Evolutionary conservation across 768 basidiomycete species (phyloP), one percentile per base, ranked within the genome.

Genomic region (Russula sp.): DNA sequence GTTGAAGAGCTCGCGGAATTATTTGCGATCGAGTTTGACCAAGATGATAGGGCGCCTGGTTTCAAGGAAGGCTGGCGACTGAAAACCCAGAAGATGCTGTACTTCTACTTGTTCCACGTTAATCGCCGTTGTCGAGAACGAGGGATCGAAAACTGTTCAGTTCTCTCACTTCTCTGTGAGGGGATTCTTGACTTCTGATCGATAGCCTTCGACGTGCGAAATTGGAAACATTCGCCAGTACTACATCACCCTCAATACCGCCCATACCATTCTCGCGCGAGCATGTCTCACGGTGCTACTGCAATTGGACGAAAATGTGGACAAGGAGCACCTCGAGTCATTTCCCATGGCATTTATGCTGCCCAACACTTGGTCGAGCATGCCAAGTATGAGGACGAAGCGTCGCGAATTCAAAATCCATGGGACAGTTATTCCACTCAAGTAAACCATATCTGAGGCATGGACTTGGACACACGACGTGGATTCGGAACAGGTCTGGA

Each of bases 61-160:
- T n/a, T n/a, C n/a, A n/a, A n/a, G 30, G 52, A 53, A 20, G 52
- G 32, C 9, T 53, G 52, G 52, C 52, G 52, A 11, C 52, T n/a
- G n/a, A n/a, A n/a, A n/a, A n/a, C n/a, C n/a, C 52, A 11, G 52
- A 53, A 34, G 24, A 22, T 5, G 52, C 52, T 3, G 18, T 53
- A 3, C 32, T 53, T 48, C 46, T 4, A 5, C 46, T 0, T 48
- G 46, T 22, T 48, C 46, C 22, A 48, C 46, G 5, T 34, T 53
- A 2, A 34, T 53, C 20, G 10, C 52, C 8, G 9, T 53, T 10
- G 11, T 34, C 32, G 20, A 53, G 18, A 3, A 53, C 30, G 1
- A 34, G 8, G n/a, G 26, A 4, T n/a, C 32, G 9, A 32, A 20
- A 22, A 48, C 22, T 1, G 46, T 48, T 22, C 46, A 48, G 5